phyloP scores from a whole-genome alignment of 495 filamentous ascomycete genomes.

The Penicillium steckii region DNA sequence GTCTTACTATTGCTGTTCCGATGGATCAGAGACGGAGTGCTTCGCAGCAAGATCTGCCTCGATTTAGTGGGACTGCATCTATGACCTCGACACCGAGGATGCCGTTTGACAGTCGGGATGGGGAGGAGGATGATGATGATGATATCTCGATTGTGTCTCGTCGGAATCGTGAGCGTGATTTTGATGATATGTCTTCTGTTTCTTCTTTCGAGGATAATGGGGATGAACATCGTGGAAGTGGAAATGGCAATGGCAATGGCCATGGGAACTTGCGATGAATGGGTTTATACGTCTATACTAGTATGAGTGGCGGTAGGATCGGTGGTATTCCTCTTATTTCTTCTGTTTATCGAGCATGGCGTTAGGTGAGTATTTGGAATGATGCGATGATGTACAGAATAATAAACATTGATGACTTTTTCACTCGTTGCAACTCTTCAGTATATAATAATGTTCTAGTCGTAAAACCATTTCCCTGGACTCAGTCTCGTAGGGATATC shows the following conservation, averaged over 20 bases:
- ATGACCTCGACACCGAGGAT: slow-evolving; percentile 13
- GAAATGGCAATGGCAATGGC: background rate
- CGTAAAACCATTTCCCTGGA: too few species aligned
- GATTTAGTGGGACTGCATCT: slow-evolving; percentile 5
- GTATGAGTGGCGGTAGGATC: too few species aligned
- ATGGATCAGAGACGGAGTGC: slow-evolving; percentile 14
- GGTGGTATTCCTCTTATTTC: background rate
- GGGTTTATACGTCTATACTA: background rate
- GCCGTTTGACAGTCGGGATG: slow-evolving; percentile 25
- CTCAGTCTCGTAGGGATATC: too few species aligned
- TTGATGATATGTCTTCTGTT: slow-evolving; percentile 38
- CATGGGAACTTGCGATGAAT: background rate
- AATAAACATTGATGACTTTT: background rate
- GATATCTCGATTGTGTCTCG: slow-evolving; percentile 31
- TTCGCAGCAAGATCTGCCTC: slow-evolving; percentile 9
- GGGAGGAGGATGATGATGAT: slow-evolving; percentile 20
- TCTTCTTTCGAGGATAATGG: slow-evolving; percentile 31
- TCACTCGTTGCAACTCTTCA: too few species aligned
- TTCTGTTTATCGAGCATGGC: slow-evolving; percentile 8
- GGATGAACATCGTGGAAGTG: background rate
- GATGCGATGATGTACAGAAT: background rate
- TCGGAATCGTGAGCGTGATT: slow-evolving; percentile 11
- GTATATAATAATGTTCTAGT: too few species aligned
- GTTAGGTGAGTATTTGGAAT: background rate
- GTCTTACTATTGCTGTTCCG: slow-evolving; percentile 15